Conservation (phyloP, 805 yeast species). For the Ogataea pilisensis region DNA sequence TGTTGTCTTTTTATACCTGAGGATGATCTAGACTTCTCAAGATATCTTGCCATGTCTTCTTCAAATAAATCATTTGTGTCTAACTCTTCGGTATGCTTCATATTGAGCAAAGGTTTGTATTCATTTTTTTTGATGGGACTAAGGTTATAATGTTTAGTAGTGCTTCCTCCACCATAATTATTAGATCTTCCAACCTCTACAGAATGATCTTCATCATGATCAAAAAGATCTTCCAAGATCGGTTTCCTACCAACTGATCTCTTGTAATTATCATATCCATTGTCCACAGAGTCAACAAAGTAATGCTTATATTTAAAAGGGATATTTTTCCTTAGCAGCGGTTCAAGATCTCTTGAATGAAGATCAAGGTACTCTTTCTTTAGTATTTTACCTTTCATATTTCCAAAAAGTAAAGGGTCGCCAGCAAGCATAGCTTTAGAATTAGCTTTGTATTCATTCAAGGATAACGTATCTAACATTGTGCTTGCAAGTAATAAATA, state of each 20-base stretch:
- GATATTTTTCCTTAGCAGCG: conserved; percentile 25
- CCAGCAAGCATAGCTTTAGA: conserved; percentile 23
- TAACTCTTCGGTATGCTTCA: conserved; percentile 24
- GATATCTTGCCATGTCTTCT: conserved; percentile 15
- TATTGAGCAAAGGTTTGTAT: conserved; percentile 6
- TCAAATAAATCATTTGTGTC: conserved; percentile 20
- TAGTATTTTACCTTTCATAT: conserved; percentile 26
- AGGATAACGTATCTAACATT: conserved; percentile 29
- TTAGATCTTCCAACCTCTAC: conserved; percentile 28
- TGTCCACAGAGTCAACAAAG: conserved; percentile 9
- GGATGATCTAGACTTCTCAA: not conserved
- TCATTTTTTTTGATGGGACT: conserved; percentile 24
- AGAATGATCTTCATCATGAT: conserved; percentile 15
- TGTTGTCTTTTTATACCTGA: not conserved
- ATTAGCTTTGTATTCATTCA: conserved; percentile 27
- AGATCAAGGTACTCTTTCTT: conserved; percentile 17
- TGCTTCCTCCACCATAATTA: conserved; percentile 3
- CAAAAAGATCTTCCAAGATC: conserved; percentile 1
- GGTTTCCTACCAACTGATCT: no score
- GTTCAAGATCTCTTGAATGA: conserved; percentile 28
- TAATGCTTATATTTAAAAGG: conserved; percentile 26
- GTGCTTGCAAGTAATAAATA: no score
- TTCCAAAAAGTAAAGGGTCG: conserved; percentile 28
- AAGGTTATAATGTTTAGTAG: conserved; percentile 13
- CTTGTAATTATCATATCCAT: no score